Percentiles rank a stretch among this genome's conserved stretches.
These are phyloP conservation scores for Alliaria petiolata DNA, from an alignment of 345 rosid species.

Conservation along the genomic window DNA sequence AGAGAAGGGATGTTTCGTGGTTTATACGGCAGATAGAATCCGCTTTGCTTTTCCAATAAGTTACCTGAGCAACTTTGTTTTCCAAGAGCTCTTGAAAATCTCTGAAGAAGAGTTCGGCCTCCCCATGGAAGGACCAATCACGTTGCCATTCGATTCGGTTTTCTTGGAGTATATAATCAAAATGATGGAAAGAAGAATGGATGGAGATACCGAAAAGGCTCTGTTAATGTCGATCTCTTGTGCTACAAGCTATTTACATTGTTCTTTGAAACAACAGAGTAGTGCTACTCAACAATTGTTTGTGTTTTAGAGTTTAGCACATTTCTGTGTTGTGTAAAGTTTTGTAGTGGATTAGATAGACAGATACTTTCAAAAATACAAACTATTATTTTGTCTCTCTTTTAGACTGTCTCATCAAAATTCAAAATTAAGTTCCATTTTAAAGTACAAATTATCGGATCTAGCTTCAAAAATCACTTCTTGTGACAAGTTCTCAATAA, in stretches of 20 bases:
- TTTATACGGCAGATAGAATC: slow-evolving; percentile 24
- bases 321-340: background rate
- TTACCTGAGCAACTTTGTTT: slow-evolving; percentile 19
- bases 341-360: no score
- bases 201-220: slow-evolving; percentile 33
- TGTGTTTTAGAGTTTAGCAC: slow-evolving; percentile 1
- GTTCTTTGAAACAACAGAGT: background rate
- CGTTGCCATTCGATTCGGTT: slow-evolving; percentile 28
- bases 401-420: no score
- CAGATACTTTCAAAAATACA: no score
- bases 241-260: background rate
- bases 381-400: no score
- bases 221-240: slow-evolving; percentile 21
- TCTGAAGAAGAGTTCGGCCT: slow-evolving; percentile 29
- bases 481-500: no score
- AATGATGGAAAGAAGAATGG: slow-evolving; percentile 12
- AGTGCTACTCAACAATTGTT: background rate
- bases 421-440: no score
- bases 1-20: slow-evolving; percentile 35
- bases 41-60: slow-evolving; percentile 13
- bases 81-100: slow-evolving; percentile 36
- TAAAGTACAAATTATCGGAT: no score
- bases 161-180: slow-evolving; percentile 27
- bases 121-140: slow-evolving; percentile 31
- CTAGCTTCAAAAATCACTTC: no score